Evolutionary conservation across 352 stramenopile genomes (phyloP).

Genomic region (Blastocystis hominis): DNA sequence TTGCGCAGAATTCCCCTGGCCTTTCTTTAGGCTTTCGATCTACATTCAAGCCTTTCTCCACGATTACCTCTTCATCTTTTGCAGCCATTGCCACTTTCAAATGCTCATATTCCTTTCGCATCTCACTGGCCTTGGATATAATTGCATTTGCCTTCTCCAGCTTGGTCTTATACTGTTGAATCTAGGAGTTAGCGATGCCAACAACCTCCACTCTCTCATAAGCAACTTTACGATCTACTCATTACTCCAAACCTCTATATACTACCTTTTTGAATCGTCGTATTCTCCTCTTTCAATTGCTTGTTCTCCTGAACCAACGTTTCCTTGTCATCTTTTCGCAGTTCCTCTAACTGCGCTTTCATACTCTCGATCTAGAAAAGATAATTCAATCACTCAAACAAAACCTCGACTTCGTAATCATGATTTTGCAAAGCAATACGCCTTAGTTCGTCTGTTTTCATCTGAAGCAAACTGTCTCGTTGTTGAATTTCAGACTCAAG

Average conservation of each 20-base stretch:
- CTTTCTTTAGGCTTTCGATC: not conserved
- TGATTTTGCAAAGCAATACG: not conserved
- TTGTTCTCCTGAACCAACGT: not conserved
- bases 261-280: not conserved
- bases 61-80: not conserved
- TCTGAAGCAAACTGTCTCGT: not conserved
- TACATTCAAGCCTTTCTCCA: not conserved
- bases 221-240: not conserved
- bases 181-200: not conserved
- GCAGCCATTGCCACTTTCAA: not conserved
- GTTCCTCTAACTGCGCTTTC: not conserved
- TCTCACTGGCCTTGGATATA: not conserved
- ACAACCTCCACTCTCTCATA: not conserved
- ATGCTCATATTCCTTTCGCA: conserved; percentile 13
- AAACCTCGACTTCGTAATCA: not conserved
- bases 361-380: not conserved
- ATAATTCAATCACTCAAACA: not conserved
- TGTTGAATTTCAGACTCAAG: not conserved
- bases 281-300: not conserved
- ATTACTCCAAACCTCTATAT: not conserved
- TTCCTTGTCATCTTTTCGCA: not conserved
- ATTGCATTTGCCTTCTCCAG: conserved; percentile 12
- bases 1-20: not conserved
- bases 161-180: conserved; percentile 23
- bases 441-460: not conserved